Evolutionary conservation across 768 basidiomycete genomes (phyloP).

Genomic region (Chlorophyllum brunneum): DNA sequence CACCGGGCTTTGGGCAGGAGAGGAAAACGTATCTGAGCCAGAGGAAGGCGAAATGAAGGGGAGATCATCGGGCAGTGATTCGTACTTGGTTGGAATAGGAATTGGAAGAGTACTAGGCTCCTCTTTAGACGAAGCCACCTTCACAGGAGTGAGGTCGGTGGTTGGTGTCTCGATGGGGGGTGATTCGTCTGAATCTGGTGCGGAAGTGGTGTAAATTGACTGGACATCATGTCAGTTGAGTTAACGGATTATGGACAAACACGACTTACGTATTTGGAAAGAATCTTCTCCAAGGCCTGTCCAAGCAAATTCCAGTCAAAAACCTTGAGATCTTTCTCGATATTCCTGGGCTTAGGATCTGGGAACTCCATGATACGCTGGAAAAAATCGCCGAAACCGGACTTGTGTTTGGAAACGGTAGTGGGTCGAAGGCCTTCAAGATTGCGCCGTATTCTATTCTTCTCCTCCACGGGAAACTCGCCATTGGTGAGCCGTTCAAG

Average conservation of each 20-base stretch:
- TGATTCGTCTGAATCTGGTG: slow-evolving; percentile 26
- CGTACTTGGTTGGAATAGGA: slow-evolving; percentile 22
- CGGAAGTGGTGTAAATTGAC: slow-evolving; percentile 45
- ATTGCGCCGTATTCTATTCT: slow-evolving; percentile 93
- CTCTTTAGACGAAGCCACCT: slow-evolving; percentile 23
- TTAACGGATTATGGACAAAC: background rate
- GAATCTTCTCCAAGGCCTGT: slow-evolving; percentile 72
- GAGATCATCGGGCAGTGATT: slow-evolving; percentile 22
- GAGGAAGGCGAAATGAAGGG: slow-evolving; percentile 21
- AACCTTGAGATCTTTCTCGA: slow-evolving; percentile 94
- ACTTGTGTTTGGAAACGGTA: slow-evolving; percentile 85
- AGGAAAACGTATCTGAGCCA: slow-evolving; percentile 26
- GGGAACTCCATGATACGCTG: slow-evolving; percentile 96
- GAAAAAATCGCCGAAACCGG: slow-evolving; percentile 84
- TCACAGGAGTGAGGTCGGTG: slow-evolving; percentile 22
- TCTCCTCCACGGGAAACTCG: slow-evolving; percentile 90
- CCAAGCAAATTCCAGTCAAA: slow-evolving; percentile 74
- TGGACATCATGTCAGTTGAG: slow-evolving; percentile 17
- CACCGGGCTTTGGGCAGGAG: slow-evolving; percentile 30
- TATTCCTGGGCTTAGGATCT: slow-evolving; percentile 90
- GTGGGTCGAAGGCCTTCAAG: slow-evolving; percentile 89
- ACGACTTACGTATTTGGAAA: slow-evolving; percentile 75
- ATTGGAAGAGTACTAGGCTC: background rate
- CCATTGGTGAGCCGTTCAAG: slow-evolving; percentile 76
- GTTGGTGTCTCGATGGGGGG: slow-evolving; percentile 27